These are phyloP conservation scores for Diaporthe citrichinensis DNA, from an alignment of 2,329 filamentous ascomycete genomes.

Conservation along the genomic window DNA sequence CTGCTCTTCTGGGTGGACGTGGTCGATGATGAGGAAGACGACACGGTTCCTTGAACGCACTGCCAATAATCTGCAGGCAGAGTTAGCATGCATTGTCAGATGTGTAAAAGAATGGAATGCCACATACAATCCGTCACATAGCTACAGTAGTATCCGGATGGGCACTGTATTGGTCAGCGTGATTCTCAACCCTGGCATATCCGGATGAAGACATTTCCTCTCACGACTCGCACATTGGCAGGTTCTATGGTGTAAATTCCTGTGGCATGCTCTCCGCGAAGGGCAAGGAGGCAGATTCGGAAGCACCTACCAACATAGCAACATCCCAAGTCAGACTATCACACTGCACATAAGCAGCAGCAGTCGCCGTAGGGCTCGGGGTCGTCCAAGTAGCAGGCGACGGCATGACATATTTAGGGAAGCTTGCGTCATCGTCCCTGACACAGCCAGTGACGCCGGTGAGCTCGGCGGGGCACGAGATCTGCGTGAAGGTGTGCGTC, in stretches of 20 bases:
- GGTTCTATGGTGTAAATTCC: no score
- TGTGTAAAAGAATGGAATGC: neutral
- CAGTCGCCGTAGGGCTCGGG: conserved; percentile 37
- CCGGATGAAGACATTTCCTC: fast-evolving
- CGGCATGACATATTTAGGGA: conserved; percentile 39
- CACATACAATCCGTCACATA: conserved; percentile 1
- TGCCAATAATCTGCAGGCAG: neutral
- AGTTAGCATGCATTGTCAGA: neutral
- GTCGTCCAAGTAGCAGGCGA: conserved; percentile 35
- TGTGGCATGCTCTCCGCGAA: neutral
- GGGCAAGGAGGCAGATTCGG: neutral
- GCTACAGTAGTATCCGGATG: conserved; percentile 15
- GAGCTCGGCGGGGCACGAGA: conserved; percentile 61
- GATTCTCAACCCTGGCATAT: no score
- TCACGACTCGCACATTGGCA: neutral
- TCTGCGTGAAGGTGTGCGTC: conserved; percentile 59
- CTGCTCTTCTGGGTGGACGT: neutral
- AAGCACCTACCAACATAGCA: conserved; percentile 23
- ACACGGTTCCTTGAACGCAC: neutral
- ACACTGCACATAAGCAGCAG: conserved; percentile 38
- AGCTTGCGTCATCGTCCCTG: conserved; percentile 39
- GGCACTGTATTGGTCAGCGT: conserved; percentile 20
- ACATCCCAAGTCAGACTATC: conserved; percentile 41
- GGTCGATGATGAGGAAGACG: neutral
- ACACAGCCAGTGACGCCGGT: conserved; percentile 57